Evolutionary conservation across 148 eudicot genomes (phyloP).

Genomic region (Rhododendron vialii): DNA sequence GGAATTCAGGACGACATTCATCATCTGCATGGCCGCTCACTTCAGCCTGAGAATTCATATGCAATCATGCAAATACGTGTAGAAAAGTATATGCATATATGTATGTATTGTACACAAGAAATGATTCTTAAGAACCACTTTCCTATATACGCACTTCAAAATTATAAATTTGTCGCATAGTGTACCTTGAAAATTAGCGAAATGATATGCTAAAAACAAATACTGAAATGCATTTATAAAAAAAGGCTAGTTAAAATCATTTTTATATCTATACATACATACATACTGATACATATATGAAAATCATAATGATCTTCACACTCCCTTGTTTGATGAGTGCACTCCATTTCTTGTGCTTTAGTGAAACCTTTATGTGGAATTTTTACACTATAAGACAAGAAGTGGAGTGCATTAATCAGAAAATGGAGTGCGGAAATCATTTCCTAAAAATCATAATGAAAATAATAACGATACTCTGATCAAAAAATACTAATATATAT

Average conservation of each 20-base stretch:
- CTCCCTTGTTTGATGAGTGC: too few relatives aligned
- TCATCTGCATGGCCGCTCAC: conserved; percentile 57
- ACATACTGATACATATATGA: not conserved
- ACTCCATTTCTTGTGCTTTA: too few relatives aligned
- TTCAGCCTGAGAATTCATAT: conserved; percentile 52
- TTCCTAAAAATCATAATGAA: too few relatives aligned
- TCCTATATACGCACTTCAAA: not conserved
- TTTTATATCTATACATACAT: too few relatives aligned
- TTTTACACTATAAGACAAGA: too few relatives aligned
- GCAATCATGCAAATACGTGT: not conserved
- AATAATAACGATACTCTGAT: too few relatives aligned
- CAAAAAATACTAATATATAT: too few relatives aligned
- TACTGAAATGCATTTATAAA: not conserved
- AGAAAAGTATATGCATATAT: not conserved
- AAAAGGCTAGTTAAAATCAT: not conserved
- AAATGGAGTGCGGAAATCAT: too few relatives aligned
- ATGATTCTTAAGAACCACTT: not conserved
- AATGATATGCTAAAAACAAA: not conserved
- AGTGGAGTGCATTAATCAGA: too few relatives aligned
- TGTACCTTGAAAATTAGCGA: not conserved
- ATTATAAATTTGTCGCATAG: not conserved
- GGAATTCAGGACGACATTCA: conserved; percentile 59
- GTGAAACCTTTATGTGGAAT: too few relatives aligned
- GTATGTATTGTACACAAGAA: not conserved
- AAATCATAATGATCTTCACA: too few relatives aligned